Evolutionary conservation across 371 early-diverging fungal genomes (phyloP), one percentile per base, ranked within the genome.

Genomic region (Rozella allomycis): DNA sequence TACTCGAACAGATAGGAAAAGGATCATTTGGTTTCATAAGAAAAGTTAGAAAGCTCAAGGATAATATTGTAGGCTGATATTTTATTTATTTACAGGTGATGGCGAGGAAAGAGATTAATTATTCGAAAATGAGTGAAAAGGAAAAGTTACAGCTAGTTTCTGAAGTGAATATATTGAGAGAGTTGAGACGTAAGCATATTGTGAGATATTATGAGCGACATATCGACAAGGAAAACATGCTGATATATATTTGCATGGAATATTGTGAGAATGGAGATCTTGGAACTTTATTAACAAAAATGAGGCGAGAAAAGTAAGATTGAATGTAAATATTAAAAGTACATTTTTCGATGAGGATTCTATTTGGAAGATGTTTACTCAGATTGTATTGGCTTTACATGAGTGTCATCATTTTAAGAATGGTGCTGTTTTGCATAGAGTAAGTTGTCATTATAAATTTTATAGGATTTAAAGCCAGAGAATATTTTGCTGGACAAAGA

Each of bases 91-190:
- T 20, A n/a, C 33, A 68, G 68, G 51, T 67, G 9, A 42, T 70
- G 16, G 70, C 65, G n/a, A 47, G 72, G 17, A 74, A 74, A 42
- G 75, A 74, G 41, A 74, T 74, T 38, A 70, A 72, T 39, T 74
- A 67, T 50, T 47, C 60, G 7, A 63, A 61, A 38, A 72, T 74
- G 72, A 50, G 45, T 20, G 67, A 60, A 3, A 50, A 54, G 21
- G 71, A 74, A 40, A 69, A 65, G 42, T 44, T 47, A 14, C 75
- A 74, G 41, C 56, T 74, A 20, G 72, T 74, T 3, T 42, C 66
- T 16, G 75, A 72, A 45, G 72, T 74, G 43, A 74, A 74, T 43
- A 70, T 74, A 34, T 47, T 74, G 20, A 43, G 68, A 27, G 71
- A 74, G 34, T 61, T 74, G 11, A 47, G 58, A 10, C 75, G 72